Base-by-base conservation (phyloP, 495 filamentous ascomycete genomes). In the Aspergillus conjunctus region DNA sequence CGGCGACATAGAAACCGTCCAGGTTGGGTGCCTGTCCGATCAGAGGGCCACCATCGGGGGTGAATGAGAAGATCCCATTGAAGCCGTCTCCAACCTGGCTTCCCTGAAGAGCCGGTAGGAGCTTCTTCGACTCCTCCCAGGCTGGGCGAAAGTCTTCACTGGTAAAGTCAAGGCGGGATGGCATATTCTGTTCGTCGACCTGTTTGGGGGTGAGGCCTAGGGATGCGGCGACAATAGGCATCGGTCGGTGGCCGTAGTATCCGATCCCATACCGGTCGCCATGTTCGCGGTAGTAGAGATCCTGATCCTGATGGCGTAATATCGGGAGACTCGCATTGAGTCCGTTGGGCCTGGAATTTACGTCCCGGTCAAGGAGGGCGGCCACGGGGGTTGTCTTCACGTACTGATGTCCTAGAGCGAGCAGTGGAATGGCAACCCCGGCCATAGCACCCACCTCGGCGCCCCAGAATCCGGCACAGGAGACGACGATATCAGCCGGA, bases 401-500 rank as follows among this genome's bases (percentile, higher is more conserved):
- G 55, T 83, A 83, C 55, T 83, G 80, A 55, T 83, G 80, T 7
- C 74, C 79, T 33, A 83, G 71, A 2, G 80, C 79, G 2, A 81
- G 70, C n/a, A 82, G 62, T 41, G 80, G 80, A 59, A 82, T 75
- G 1, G 71, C 59, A 21, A 82, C 68, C 14, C 73, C 79, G 50
- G 77, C 76, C 80, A 83, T 81, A 1, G 74, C 78, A 2, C 80
- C 80, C 15, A 83, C 60, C 54, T 83, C 77, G 2, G 82, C 80
- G 7, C 80, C 80, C 80, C 80, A 83, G 71, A 83, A 82, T 2
- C 80, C 80, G 32, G 80, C 80, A 62, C 80, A 83, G 17, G 79
- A 81, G 21, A 82, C 64, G 30, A 83, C 67, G 20, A 82, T 74
- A 39, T 83, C 80, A 1, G 80, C 79, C 0, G 73, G 57, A n/a